Evolutionary conservation across 495 filamentous ascomycete species (phyloP), one percentile per base, ranked within the genome.

Genomic region (Aspergillus diversus): DNA sequence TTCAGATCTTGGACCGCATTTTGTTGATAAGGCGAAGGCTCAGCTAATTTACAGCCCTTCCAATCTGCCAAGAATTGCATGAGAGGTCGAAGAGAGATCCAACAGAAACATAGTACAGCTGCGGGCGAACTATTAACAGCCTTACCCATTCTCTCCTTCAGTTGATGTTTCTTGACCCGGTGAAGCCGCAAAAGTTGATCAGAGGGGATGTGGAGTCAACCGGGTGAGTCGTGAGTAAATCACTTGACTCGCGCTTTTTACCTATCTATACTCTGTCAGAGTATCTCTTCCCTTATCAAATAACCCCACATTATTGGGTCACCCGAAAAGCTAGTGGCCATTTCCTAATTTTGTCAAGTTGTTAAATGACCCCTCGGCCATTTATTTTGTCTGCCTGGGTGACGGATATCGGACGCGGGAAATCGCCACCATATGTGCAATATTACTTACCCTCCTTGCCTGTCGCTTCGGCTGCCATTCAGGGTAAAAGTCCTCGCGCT

Each of bases 231-330:
- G 21, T 27, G 21, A 27, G 21, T 27, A 27, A 27, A 27, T 27
- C 21, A 1, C 2, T 27, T 27, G 21, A 27, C 21, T 27, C 21
- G 21, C 21, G 21, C 21, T 27, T 27, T 27, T 27, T 27, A 27
- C 21, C 21, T 27, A 27, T 27, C 21, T 27, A 27, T 27, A 27
- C 21, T 2, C 21, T 27, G 21, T n/a, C n/a, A n/a, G n/a, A 27
- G 27, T 50, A 50, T 50, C 47, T 50, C 16, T 50, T n/a, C n/a
- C 27, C 47, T 50, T 50, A 50, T 50, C 47, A 17, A 50, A 50
- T 11, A 50, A 50, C 47, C 47, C 47, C 47, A 50, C 47, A 50
- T 50, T 50, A 50, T 27, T 50, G 47, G 47, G 11, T 50, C 27
- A 50, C 47, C 47, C n/a, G 47, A 50, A 17, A 50, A 27, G 47